Base-by-base conservation (phyloP, 169 alveolate species). In the Plasmodium gaboni region DNA sequence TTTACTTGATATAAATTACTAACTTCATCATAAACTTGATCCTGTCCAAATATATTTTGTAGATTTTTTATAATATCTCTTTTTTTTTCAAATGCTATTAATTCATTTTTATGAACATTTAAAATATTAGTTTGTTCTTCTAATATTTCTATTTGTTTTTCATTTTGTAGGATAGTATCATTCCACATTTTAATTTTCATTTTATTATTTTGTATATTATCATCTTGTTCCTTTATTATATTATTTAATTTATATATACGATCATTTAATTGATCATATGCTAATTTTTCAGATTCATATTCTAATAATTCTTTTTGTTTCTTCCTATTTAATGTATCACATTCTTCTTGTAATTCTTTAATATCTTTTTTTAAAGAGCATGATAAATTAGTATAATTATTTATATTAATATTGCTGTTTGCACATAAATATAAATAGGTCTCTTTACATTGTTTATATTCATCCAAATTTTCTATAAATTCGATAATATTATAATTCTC, bases 1-100 rank as follows among this genome's bases (percentile, higher is more conserved):
- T 48, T 93, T 9, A 93, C 74, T 50, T 93, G 93, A 44, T 76
- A 93, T 26, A 93, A 76, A 24, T 92, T 57, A 24, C 76, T 9
- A 13, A 93, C 93, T 61, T 93, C 96, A 28, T 94, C 96, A 24
- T 88, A 92, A 15, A 93, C 93, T 48, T 78, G 72, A 51, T 51
- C 71, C 2, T 93, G 91, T 2, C 91, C 78, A 17, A 93, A 86
- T 0, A 65, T 51, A 24, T 61, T 78, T 51, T 69, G 74, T 63
- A 93, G 53, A 59, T 88, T 94, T 76, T 60, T 73, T 15, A 91
- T 93, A 42, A 74, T 51, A 12, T 87, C 92, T 24, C 87, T 64
- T 65, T 88, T 91, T 60, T 88, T 88, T 12, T 92, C 92, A 53
- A 80, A 86, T 48, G 65, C 64, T 17, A 73, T 38, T 68, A 88